A percentile compares a stretch with the other conserved stretches of the same genome.
Evolutionary conservation across 139 green algal species (phyloP).

Genomic region (Closterium sp.): DNA sequence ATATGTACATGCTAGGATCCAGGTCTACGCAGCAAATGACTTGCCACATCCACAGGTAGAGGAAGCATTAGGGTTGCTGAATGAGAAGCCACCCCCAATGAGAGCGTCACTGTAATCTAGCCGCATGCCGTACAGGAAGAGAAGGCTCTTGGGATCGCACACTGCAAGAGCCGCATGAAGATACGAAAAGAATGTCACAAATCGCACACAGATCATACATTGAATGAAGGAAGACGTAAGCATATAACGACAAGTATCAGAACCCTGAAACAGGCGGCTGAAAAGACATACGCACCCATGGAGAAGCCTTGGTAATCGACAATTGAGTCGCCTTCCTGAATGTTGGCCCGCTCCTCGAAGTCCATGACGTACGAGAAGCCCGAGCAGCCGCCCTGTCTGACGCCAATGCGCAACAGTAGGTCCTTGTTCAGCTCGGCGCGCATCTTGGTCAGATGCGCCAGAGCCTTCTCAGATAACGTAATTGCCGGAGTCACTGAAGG

Average conservation of each 20-base stretch:
- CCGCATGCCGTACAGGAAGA: slow-evolving; percentile 92
- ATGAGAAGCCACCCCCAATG: slow-evolving; percentile 79
- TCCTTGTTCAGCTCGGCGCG: slow-evolving; percentile 55
- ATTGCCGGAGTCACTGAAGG: slow-evolving; percentile 61
- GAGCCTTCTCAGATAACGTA: slow-evolving; percentile 70
- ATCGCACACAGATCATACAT: too few relatives aligned
- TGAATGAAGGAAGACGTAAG: too few relatives aligned
- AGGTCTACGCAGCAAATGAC: slow-evolving; percentile 62
- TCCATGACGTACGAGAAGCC: slow-evolving; percentile 83
- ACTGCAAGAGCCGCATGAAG: slow-evolving; percentile 47
- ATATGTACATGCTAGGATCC: background rate
- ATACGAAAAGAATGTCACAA: background rate
- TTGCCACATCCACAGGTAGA: slow-evolving; percentile 84
- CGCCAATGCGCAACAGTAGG: slow-evolving; percentile 67
- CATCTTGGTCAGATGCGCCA: slow-evolving; percentile 77
- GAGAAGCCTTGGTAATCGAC: slow-evolving; percentile 47
- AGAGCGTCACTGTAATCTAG: slow-evolving; percentile 83
- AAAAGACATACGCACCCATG: slow-evolving; percentile 29
- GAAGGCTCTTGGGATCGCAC: slow-evolving; percentile 82
- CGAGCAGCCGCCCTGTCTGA: slow-evolving; percentile 64
- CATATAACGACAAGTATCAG: too few relatives aligned
- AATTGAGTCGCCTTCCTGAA: slow-evolving; percentile 56
- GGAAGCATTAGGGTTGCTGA: slow-evolving; percentile 84
- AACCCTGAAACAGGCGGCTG: too few relatives aligned
- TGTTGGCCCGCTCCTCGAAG: slow-evolving; percentile 73